phyloP scores from a whole-genome alignment of 2,329 filamentous ascomycete genomes.

The Tolypocladium tropicale region DNA sequence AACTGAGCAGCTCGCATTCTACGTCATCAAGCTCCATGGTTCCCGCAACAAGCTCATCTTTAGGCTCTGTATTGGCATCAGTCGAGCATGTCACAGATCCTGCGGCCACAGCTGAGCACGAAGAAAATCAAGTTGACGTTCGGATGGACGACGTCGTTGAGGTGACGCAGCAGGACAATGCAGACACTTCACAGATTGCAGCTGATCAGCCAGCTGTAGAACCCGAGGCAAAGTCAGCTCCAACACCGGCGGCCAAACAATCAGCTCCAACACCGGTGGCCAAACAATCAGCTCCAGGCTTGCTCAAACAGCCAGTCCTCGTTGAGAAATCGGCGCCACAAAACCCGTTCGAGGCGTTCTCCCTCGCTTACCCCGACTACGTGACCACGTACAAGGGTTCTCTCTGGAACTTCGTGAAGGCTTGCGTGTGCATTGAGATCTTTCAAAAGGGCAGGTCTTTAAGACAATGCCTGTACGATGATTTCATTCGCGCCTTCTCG shows the following conservation, averaged over 20 bases:
- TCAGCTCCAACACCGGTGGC: background rate
- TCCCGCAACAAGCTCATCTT: constrained; percentile 11
- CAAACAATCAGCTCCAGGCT: constrained; percentile 5
- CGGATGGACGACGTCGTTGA: background rate
- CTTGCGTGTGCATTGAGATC: constrained; percentile 31
- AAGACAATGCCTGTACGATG: constrained; percentile 38
- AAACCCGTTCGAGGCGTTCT: constrained; percentile 28
- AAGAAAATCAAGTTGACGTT: background rate
- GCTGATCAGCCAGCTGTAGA: background rate
- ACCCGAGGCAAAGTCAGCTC: background rate
- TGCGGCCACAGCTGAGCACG: background rate
- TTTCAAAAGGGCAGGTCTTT: constrained; percentile 23
- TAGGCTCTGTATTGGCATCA: background rate
- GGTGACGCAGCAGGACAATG: background rate
- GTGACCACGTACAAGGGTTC: constrained; percentile 25
- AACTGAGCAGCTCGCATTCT: constrained; percentile 13
- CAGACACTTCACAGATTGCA: background rate
- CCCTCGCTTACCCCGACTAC: constrained; percentile 33
- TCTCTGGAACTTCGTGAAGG: constrained; percentile 30
- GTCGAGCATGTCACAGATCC: constrained; percentile 3
- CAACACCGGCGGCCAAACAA: background rate
- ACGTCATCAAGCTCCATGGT: constrained; percentile 19
- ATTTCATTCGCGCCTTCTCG: constrained; percentile 37
- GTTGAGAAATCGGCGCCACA: background rate
- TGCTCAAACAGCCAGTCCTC: no score